Percentiles rank a stretch among this genome's conserved stretches.
Evolutionary conservation across 2,329 filamentous ascomycete genomes (phyloP).

Genomic region (Ophiostoma sp.): DNA sequence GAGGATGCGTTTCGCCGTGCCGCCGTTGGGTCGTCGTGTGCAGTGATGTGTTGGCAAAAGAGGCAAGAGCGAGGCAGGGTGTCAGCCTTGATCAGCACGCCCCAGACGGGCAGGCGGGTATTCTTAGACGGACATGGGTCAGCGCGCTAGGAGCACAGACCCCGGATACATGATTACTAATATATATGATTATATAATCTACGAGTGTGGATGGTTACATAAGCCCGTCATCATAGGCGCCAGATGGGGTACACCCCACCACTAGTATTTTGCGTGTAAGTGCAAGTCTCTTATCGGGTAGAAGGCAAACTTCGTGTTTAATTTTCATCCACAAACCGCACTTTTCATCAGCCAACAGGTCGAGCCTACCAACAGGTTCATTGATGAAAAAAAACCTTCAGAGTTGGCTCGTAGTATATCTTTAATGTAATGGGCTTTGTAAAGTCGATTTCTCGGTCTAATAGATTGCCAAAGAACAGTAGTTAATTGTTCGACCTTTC

Average conservation of each 20-base stretch:
- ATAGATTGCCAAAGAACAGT: no score
- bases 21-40: not conserved
- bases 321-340: not conserved
- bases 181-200: not conserved
- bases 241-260: not conserved
- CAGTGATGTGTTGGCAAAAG: not conserved
- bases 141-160: not conserved
- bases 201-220: not conserved
- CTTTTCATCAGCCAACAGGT: not conserved
- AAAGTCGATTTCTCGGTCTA: no score
- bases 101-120: not conserved
- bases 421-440: not conserved
- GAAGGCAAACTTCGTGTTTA: not conserved
- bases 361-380: no score
- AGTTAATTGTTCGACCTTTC: no score
- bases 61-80: not conserved
- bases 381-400: no score
- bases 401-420: not conserved
- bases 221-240: not conserved
- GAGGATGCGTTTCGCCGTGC: not conserved
- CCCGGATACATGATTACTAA: not conserved
- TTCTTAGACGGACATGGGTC: not conserved
- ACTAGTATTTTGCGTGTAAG: not conserved
- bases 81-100: conserved; percentile 6
- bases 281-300: not conserved